Base-by-base conservation (phyloP, 257 asterid genomes). In the Salvia hispanica region DNA sequence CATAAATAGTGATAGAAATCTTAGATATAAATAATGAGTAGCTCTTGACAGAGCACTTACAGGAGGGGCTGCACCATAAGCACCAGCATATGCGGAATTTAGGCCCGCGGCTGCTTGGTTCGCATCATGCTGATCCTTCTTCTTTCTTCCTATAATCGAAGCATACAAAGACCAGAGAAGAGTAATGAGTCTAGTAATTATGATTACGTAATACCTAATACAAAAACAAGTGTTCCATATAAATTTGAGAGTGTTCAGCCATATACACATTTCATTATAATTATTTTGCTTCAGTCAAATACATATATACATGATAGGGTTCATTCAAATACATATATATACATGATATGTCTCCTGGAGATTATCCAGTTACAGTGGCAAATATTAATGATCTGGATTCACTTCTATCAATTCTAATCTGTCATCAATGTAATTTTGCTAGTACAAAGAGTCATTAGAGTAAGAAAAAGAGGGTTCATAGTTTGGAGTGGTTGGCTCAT, bases 31-130 rank as follows among this genome's bases (percentile, higher is more conserved):
- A 21, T 15, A 16, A 36, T 5, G 55, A 37, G 59, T 40, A 40
- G 47, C 74, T 69, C 52, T 51, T 64, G 46, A 21, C 47, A 40
- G 67, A 45, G 69, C 46, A 72, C 97, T 93, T 90, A 93, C 99
- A 60, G 95, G 90, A 77, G 96, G 96, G 44, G 95, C 80, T 57
- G 85, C 82, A 50, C 97, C 97, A 77, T 88, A 90, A 31, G 88
- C 84, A 79, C 91, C 90, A 60, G 76, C 85, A 71, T 85, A 87
- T 4, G 87, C 93, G 46, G 91, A 82, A 75, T 87, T 85, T 16
- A 51, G 72, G 71, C 86, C 95, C 39, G 60, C 82, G 46, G 86
- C 86, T 57, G 87, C 90, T 69, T 85, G 96, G 80, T 82, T 84
- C 63, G 90, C 81, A 76, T 91, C 95, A 11, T 74, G 92, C 67